A percentile compares a stretch with the other conserved stretches of the same genome.
phyloP scores from a whole-genome alignment of 768 basidiomycete species.

The Agrocybe praecox region DNA sequence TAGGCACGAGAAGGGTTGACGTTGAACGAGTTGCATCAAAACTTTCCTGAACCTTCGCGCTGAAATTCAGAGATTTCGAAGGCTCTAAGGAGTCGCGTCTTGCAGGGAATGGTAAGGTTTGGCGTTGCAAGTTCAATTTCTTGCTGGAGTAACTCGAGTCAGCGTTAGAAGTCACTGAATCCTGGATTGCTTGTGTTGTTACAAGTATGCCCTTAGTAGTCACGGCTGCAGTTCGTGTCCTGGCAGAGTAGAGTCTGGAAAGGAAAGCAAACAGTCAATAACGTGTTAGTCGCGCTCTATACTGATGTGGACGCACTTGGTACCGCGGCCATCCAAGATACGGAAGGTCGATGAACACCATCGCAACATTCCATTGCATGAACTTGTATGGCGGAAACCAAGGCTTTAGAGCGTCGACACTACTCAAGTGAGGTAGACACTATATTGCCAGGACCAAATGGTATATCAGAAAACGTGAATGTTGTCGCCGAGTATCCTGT shows the following conservation, averaged over 20 bases:
- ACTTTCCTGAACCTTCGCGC: no score
- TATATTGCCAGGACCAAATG: background rate
- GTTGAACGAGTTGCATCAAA: background rate
- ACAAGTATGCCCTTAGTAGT: background rate
- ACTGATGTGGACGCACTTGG: constrained; percentile 19
- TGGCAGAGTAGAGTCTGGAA: background rate
- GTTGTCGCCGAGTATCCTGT: no score
- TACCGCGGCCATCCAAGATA: constrained; percentile 37
- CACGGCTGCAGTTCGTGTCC: background rate
- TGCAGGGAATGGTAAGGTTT: no score
- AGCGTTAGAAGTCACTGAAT: no score
- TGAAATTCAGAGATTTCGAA: no score
- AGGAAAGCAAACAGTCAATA: background rate
- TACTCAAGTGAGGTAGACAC: background rate
- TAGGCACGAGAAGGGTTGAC: background rate
- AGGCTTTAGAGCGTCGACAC: constrained; percentile 1
- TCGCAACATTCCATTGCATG: constrained; percentile 85
- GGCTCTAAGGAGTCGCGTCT: no score
- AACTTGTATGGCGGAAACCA: constrained; percentile 9
- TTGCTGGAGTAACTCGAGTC: no score
- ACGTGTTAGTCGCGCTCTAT: background rate
- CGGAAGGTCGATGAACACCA: constrained; percentile 60
- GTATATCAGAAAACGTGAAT: no score
- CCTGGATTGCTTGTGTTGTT: background rate
- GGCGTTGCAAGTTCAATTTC: no score